Evolutionary conservation across 2,329 filamentous ascomycete genomes (phyloP), one percentile per base, ranked within the genome.

Genomic region (Pseudogymnoascus sp.): DNA sequence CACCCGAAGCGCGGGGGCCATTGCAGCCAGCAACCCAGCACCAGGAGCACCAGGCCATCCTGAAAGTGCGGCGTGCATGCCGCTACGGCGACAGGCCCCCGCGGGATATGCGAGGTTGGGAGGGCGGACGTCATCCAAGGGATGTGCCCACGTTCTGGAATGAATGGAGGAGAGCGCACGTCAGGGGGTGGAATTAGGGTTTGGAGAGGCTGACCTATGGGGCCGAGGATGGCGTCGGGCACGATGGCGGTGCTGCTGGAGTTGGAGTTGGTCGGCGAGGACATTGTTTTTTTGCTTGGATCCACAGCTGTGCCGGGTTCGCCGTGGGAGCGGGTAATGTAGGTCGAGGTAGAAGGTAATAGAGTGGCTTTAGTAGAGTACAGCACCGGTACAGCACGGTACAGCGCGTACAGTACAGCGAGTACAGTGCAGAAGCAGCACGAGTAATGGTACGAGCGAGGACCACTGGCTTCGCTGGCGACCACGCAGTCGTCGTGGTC

Each of bases 91-190:
- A 23, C 40, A 21, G 38, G 38, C 8, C 38, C 38, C 38, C 38
- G 16, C 40, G 40, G 40, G 40, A 21, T 42, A 42, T 42, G 40
- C 21, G 40, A 25, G 31, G 21, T 14, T 16, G 42, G 61, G 14
- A 59, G 42, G 12, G 31, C 37, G 21, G 53, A 59, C 42, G 42
- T 35, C 61, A 59, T 23, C 61, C 61, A 62, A 40, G 53, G 42
- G 31, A 23, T 62, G 60, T 35, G 25, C 6, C 28, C 61, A 62
- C 61, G 61, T 33, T 33, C 42, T 62, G 25, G 61, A 62, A 62
- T 28, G 42, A 62, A 18, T 62, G 61, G 61, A 5, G 40, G 40
- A 14, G 28, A 21, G 61, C n/a, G n/a, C 4, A 8, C 16, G 38
- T 50, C 12, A 12, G 28, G 47, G 16, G 38, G 23, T 4, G 42